Evolutionary conservation across 495 filamentous ascomycete genomes (phyloP).

Genomic region (Penicillium coprophilum): DNA sequence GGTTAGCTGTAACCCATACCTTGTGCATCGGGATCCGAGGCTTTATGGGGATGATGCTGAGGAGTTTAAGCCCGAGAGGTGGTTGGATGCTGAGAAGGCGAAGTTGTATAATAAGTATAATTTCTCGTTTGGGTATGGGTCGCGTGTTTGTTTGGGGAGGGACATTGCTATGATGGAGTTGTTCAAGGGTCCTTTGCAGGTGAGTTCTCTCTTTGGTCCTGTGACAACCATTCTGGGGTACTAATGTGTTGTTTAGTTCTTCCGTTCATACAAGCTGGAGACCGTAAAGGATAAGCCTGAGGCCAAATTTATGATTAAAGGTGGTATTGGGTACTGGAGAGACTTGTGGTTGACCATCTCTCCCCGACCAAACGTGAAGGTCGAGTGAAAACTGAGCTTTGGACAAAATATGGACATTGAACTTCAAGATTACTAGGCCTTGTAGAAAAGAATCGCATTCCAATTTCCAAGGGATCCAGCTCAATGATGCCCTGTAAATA

Average conservation of each 20-base stretch:
- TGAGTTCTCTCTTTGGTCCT: conserved; percentile 22
- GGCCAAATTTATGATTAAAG: conserved; percentile 44
- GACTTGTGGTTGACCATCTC: conserved; percentile 49
- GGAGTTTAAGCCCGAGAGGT: conserved; percentile 35
- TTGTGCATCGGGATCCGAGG: conserved; percentile 50
- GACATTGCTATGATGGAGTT: conserved; percentile 59
- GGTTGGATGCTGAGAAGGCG: conserved; percentile 46
- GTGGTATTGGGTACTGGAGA: conserved; percentile 49
- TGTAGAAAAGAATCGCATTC: neutral
- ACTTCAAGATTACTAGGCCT: neutral
- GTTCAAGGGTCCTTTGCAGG: conserved; percentile 52
- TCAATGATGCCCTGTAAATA: too few relatives aligned
- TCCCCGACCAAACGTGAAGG: conserved; percentile 23
- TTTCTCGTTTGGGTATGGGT: conserved; percentile 55
- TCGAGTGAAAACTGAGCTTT: neutral
- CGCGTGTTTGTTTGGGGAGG: conserved; percentile 53
- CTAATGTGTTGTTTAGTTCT: conserved; percentile 31
- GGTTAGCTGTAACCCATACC: conserved; percentile 55
- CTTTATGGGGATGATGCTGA: conserved; percentile 53
- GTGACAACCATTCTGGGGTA: neutral
- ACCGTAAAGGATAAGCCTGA: conserved; percentile 34
- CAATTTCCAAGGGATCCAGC: neutral
- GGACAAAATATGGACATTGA: neutral
- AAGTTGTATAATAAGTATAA: conserved; percentile 52
- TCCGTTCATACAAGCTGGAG: conserved; percentile 37